Percentiles rank a stretch among this genome's conserved stretches.
Conservation (phyloP, 805 yeast genomes). For the Kazachstania bromeliacearum region DNA sequence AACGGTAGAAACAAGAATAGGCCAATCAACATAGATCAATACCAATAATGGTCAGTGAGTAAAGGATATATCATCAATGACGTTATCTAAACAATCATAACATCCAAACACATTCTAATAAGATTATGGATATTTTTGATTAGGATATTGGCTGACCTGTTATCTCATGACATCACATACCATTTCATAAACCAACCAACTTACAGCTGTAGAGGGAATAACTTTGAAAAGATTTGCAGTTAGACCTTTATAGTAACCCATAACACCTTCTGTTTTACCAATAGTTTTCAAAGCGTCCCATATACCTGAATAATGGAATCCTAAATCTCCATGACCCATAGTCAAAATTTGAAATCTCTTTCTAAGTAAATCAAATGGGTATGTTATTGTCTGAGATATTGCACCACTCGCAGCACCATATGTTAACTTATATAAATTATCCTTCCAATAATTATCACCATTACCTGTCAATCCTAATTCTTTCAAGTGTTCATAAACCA, state of each 20-base stretch:
- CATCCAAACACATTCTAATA: no score
- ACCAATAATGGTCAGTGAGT: no score
- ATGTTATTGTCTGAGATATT: conserved; percentile 79
- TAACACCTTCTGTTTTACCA: conserved; percentile 57
- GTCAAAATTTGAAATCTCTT: conserved; percentile 86
- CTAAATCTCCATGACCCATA: conserved; percentile 62
- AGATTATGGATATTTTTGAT: no score
- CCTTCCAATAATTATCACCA: conserved; percentile 17
- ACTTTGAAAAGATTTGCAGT: conserved; percentile 71
- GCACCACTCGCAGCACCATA: conserved; percentile 87
- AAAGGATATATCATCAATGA: no score
- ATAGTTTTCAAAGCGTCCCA: conserved; percentile 65
- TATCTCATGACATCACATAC: conserved; percentile 23
- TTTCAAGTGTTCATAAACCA: conserved; percentile 75
- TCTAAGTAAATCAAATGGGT: conserved; percentile 84
- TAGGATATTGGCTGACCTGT: no score
- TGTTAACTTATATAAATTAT: conserved; percentile 45
- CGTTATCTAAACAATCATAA: no score
- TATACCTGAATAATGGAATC: conserved; percentile 73
- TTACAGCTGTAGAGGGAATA: conserved; percentile 90
- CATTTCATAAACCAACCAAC: conserved; percentile 80
- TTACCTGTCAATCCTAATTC: conserved; percentile 37
- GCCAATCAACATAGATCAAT: no score
- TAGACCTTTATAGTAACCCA: conserved; percentile 81
- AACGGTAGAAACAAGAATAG: no score